Conservation (phyloP, 2,329 filamentous ascomycete species). For the Exophiala lecanii-corni region DNA sequence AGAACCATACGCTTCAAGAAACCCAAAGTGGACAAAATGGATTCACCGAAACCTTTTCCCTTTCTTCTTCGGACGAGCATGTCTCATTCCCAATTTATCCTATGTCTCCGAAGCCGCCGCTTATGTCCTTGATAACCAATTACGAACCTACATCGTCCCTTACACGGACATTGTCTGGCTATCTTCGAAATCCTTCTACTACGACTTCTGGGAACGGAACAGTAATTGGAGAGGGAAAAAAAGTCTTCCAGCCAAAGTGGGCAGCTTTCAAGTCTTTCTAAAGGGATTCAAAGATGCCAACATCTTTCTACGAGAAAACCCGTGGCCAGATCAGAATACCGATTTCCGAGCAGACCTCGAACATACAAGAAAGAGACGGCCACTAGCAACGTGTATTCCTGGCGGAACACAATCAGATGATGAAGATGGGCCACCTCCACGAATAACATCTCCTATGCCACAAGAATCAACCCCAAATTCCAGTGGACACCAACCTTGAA, state of each 20-base stretch:
- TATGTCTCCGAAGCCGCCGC: constrained; percentile 97
- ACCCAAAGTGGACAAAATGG: constrained; percentile 99
- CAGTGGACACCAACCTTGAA: constrained; percentile 86
- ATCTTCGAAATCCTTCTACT: constrained; percentile 95
- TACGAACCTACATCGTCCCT: constrained; percentile 87
- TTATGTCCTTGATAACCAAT: constrained; percentile 85
- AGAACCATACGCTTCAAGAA: constrained; percentile 92
- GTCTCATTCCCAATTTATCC: constrained; percentile 92
- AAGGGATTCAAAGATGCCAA: constrained; percentile 98
- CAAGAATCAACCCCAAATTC: constrained; percentile 52
- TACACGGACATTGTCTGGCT: constrained; percentile 94
- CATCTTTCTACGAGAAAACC: constrained; percentile 87
- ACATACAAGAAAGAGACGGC: constrained; percentile 62
- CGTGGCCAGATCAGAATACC: constrained; percentile 83
- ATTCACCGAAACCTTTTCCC: constrained; percentile 96
- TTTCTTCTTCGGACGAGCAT: constrained; percentile 92
- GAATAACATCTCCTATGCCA: constrained; percentile 38
- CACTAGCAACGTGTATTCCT: constrained; percentile 81
- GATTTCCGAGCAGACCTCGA: constrained; percentile 66
- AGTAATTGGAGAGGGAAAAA: constrained; percentile 85
- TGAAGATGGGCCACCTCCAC: constrained; percentile 52
- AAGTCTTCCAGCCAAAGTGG: constrained; percentile 79
- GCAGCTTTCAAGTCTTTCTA: constrained; percentile 95
- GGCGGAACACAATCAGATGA: constrained; percentile 55
- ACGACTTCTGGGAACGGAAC: constrained; percentile 93